Evolutionary conservation across 768 basidiomycete genomes (phyloP).

Genomic region (Naganishia onofrii): DNA sequence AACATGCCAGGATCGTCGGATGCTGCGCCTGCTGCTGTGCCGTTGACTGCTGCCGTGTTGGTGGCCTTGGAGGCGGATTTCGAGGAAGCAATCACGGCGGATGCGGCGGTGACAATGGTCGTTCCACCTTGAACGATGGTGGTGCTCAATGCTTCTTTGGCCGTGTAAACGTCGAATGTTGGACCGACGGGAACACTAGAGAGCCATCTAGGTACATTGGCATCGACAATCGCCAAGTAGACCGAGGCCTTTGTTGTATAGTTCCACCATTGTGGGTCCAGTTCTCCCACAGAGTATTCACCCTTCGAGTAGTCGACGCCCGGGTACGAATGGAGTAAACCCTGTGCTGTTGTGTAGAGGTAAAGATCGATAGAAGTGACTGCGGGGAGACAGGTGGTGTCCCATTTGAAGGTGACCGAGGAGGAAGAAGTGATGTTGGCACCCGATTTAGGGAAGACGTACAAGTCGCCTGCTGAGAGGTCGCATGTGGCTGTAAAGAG

Average conservation of each 20-base stretch:
- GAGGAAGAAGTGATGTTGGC: conserved; percentile 35
- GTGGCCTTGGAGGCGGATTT: conserved; percentile 34
- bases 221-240: conserved; percentile 47
- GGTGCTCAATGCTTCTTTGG: conserved; percentile 42
- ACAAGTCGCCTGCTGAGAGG: conserved; percentile 41
- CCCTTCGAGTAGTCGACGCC: conserved; percentile 43
- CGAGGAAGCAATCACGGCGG: conserved; percentile 39
- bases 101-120: conserved; percentile 39
- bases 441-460: conserved; percentile 44
- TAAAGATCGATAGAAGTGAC: conserved; percentile 47
- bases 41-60: neutral
- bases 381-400: conserved; percentile 47
- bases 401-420: conserved; percentile 50
- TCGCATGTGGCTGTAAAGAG: conserved; percentile 5
- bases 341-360: conserved; percentile 43
- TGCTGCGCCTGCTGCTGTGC: conserved; percentile 14
- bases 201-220: conserved; percentile 39
- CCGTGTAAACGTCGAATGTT: conserved; percentile 48
- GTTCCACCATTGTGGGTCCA: conserved; percentile 54
- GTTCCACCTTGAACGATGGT: conserved; percentile 37
- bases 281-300: conserved; percentile 35
- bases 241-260: conserved; percentile 46
- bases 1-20: conserved; percentile 41
- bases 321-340: conserved; percentile 48
- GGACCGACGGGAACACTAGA: conserved; percentile 48